A percentile compares a stretch with the other conserved stretches of the same genome.
phyloP scores from a whole-genome alignment of 1,139 yeast genomes.

The Debaryomyces robertsiae region DNA sequence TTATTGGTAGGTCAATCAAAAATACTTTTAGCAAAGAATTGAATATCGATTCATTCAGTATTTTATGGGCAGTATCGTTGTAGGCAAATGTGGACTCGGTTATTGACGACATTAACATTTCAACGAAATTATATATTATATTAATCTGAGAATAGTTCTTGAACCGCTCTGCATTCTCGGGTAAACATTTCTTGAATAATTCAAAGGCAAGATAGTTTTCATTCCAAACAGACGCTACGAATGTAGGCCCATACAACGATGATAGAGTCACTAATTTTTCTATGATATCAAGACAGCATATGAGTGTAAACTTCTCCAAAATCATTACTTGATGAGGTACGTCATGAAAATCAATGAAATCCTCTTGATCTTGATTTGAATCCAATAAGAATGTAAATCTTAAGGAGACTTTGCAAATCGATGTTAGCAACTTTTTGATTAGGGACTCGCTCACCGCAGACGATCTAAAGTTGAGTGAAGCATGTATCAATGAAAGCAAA shows the following conservation, averaged over 20 bases:
- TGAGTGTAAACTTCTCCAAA: conserved; percentile 51
- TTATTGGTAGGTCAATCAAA: conserved; percentile 42
- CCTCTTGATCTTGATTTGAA: conserved; percentile 34
- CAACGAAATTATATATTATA: conserved; percentile 38
- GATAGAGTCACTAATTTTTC: conserved; percentile 41
- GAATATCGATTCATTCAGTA: conserved; percentile 25
- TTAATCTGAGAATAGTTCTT: conserved; percentile 42
- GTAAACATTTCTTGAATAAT: conserved; percentile 33
- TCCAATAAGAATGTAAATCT: conserved; percentile 29
- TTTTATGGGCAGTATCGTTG: conserved; percentile 22
- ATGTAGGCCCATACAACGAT: conserved; percentile 25
- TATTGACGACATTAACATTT: conserved; percentile 44
- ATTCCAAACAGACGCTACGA: conserved; percentile 28
- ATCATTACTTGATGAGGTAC: conserved; percentile 45
- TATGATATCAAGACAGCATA: conserved; percentile 56
- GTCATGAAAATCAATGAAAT: conserved; percentile 36
- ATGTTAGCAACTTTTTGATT: conserved; percentile 21
- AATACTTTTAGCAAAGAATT: conserved; percentile 43
- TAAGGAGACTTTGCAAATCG: conserved; percentile 23
- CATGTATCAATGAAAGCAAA: conserved; percentile 53
- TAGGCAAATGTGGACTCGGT: conserved; percentile 34
- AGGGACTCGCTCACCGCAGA: conserved; percentile 50
- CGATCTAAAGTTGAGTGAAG: conserved; percentile 56
- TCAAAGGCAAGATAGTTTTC: conserved; percentile 23
- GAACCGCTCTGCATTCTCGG: conserved; percentile 44